A percentile compares a stretch with the other conserved stretches of the same genome.
phyloP scores from a whole-genome alignment of 1,284 basidiomycete species.

The Cerrena zonata region DNA sequence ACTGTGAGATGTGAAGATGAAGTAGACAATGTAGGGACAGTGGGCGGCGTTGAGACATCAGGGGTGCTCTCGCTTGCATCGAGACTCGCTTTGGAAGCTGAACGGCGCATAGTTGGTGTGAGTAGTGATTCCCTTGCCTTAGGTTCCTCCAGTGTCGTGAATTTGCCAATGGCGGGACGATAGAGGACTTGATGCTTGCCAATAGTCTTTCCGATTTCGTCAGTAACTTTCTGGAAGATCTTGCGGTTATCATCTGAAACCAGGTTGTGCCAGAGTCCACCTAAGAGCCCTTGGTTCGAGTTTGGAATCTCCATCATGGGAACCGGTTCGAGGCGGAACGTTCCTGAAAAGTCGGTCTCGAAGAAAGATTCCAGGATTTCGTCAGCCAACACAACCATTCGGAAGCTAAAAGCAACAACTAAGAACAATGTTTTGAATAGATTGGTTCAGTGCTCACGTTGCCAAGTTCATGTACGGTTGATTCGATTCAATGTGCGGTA shows the following conservation, averaged over 20 bases:
- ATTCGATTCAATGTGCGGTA: slow-evolving; percentile 56
- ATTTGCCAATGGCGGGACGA: slow-evolving; percentile 80
- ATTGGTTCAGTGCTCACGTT: slow-evolving; percentile 46
- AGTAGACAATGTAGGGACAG: slow-evolving; percentile 8
- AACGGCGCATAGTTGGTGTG: slow-evolving; percentile 58
- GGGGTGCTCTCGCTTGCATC: slow-evolving; percentile 17
- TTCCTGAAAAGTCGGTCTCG: slow-evolving; percentile 79
- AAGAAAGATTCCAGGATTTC: slow-evolving; percentile 94
- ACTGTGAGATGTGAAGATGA: slow-evolving; percentile 20
- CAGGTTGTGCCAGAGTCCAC: slow-evolving; percentile 83
- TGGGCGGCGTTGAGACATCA: slow-evolving; percentile 6
- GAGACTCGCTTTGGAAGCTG: slow-evolving; percentile 51
- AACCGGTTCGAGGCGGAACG: slow-evolving; percentile 77
- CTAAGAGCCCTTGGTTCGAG: slow-evolving; percentile 61
- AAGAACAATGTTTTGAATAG: not conserved
- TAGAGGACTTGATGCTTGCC: slow-evolving; percentile 83
- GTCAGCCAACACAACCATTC: slow-evolving; percentile 94
- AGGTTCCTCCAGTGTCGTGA: slow-evolving; percentile 77
- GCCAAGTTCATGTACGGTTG: slow-evolving; percentile 83
- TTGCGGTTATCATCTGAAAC: slow-evolving; percentile 84
- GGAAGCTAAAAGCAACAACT: slow-evolving; percentile 57
- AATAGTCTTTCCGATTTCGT: slow-evolving; percentile 88
- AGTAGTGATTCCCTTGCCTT: slow-evolving; percentile 84
- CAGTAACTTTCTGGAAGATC: slow-evolving; percentile 81
- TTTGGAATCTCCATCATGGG: slow-evolving; percentile 59